Evolutionary conservation across 805 yeast genomes (phyloP).

Genomic region (Saccharomycopsis oosterbeekiorum): DNA sequence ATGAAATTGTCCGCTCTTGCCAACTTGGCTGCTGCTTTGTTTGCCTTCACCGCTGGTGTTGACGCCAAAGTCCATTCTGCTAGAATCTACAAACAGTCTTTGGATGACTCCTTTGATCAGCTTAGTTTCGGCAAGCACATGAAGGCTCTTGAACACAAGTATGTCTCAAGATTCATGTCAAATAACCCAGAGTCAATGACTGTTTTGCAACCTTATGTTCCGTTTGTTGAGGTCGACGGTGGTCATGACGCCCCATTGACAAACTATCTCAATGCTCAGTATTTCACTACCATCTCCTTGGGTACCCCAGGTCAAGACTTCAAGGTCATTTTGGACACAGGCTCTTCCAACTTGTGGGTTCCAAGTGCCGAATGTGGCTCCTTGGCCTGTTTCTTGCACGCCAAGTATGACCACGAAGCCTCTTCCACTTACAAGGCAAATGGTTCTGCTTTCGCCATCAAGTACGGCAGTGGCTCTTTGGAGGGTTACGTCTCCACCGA

Average conservation of each 20-base stretch:
- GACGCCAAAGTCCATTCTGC: conserved; percentile 47
- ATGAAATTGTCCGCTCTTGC: conserved; percentile 15
- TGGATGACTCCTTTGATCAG: conserved; percentile 46
- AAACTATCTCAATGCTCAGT: conserved; percentile 93
- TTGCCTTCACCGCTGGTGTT: conserved; percentile 19
- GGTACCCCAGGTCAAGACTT: conserved; percentile 93
- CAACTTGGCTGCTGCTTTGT: conserved; percentile 10
- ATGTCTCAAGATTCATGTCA: conserved; percentile 39
- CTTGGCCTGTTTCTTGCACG: conserved; percentile 89
- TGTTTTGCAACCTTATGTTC: conserved; percentile 17
- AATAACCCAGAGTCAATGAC: conserved; percentile 32
- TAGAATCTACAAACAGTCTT: conserved; percentile 48
- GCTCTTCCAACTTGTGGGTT: conserved; percentile 95
- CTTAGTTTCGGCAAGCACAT: conserved; percentile 44
- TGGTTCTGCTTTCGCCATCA: conserved; percentile 77
- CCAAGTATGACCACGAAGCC: conserved; percentile 75
- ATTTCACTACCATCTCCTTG: conserved; percentile 79
- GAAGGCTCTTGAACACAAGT: conserved; percentile 50
- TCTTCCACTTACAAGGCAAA: conserved; percentile 82
- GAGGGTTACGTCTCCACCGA: conserved; percentile 92
- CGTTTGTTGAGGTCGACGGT: conserved; percentile 22
- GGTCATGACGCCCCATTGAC: conserved; percentile 74
- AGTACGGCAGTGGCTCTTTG: conserved; percentile 87
- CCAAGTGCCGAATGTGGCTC: conserved; percentile 85
- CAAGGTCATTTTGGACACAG: conserved; percentile 93